Conservation (phyloP, 163 green algal genomes). For the Trebouxiophyceae sp. region DNA sequence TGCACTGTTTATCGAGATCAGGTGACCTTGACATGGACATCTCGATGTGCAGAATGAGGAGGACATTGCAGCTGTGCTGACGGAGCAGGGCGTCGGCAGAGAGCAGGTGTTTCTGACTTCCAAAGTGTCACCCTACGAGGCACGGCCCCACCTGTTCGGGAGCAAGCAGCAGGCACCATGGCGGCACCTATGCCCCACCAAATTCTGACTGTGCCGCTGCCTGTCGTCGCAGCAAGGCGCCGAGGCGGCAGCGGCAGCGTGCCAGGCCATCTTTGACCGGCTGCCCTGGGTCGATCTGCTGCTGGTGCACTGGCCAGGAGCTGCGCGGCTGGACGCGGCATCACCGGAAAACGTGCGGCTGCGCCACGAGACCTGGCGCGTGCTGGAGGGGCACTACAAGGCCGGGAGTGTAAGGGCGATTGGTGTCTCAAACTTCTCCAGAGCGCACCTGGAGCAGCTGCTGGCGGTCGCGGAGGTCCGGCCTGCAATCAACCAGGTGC, state of each 20-base stretch:
- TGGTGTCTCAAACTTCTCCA: slow-evolving; percentile 68
- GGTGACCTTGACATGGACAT: no score
- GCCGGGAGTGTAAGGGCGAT: slow-evolving; percentile 48
- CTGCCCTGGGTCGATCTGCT: slow-evolving; percentile 43
- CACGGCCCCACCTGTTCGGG: slow-evolving; percentile 9
- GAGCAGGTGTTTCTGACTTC: slow-evolving; percentile 61
- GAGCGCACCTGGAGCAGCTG: slow-evolving; percentile 55
- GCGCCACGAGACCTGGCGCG: slow-evolving; percentile 47
- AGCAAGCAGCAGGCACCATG: slow-evolving; percentile 12
- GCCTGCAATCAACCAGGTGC: slow-evolving; percentile 56
- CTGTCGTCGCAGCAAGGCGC: slow-evolving; percentile 41
- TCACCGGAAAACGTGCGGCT: slow-evolving; percentile 24
- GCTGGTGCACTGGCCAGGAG: slow-evolving; percentile 52
- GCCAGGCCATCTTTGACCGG: slow-evolving; percentile 26
- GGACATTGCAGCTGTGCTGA: slow-evolving; percentile 46
- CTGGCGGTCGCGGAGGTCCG: slow-evolving; percentile 33
- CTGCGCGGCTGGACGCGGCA: background rate
- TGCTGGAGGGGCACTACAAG: slow-evolving; percentile 31
- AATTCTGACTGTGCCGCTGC: background rate
- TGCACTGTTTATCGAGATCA: no score
- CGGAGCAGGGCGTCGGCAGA: slow-evolving; percentile 15
- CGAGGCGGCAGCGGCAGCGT: slow-evolving; percentile 24
- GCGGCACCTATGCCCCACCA: background rate
- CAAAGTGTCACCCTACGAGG: slow-evolving; percentile 56
- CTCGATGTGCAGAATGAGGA: slow-evolving; percentile 53